Percentiles rank a stretch among this genome's conserved stretches.
These are phyloP conservation scores for Ballota nigra DNA, from an alignment of 257 asterid species.

Conservation along the genomic window DNA sequence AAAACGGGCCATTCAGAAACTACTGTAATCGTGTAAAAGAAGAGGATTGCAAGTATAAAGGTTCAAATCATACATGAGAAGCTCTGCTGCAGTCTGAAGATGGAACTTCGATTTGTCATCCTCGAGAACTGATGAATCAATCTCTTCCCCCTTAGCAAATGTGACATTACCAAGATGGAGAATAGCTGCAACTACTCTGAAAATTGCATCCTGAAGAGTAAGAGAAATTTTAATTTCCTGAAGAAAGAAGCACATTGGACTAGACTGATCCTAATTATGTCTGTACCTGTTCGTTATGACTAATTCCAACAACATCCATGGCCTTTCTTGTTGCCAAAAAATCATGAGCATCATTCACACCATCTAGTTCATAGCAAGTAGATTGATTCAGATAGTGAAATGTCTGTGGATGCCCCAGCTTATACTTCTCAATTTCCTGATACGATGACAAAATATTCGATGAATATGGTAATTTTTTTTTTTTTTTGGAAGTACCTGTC, in stretches of 20 bases:
- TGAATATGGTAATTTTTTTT: neutral
- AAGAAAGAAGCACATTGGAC: constrained; percentile 15
- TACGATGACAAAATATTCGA: constrained; percentile 33
- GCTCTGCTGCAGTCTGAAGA: constrained; percentile 75
- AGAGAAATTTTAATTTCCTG: constrained; percentile 20
- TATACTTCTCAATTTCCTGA: constrained; percentile 80
- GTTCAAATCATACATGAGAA: constrained; percentile 56
- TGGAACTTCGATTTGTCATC: constrained; percentile 80
- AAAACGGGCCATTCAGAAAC: constrained; percentile 1
- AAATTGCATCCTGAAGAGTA: constrained; percentile 75
- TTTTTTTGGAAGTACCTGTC: neutral
- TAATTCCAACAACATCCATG: constrained; percentile 91
- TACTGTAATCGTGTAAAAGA: neutral
- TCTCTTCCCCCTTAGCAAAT: constrained; percentile 68
- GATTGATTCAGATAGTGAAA: constrained; percentile 89
- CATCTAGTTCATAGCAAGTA: constrained; percentile 71
- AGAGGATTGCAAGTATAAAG: constrained; percentile 8
- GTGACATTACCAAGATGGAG: constrained; percentile 87
- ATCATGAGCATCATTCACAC: constrained; percentile 70
- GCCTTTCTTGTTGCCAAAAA: constrained; percentile 91
- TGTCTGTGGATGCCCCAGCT: constrained; percentile 67
- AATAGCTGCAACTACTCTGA: constrained; percentile 82
- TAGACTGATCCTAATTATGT: constrained; percentile 19
- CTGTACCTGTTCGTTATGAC: constrained; percentile 71
- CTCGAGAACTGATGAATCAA: constrained; percentile 73